A percentile compares a stretch with the other conserved stretches of the same genome.
Conservation (phyloP, 129 eudicot genomes). For the Pseudognaphalium luteoalbum region DNA sequence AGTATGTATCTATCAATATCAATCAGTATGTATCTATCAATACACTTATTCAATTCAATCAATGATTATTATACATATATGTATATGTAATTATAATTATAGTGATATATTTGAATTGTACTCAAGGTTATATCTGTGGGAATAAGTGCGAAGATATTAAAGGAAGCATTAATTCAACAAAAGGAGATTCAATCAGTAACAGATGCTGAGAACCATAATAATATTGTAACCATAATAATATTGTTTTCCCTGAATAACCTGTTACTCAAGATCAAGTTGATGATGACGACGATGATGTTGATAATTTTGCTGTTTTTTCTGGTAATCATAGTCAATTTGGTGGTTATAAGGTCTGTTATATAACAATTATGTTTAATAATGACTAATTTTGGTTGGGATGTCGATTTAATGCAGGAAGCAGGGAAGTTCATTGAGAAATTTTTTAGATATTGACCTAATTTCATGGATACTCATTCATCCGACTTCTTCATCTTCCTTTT, state of each 20-base stretch:
- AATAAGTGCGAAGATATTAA: conserved; percentile 79
- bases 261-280: conserved; percentile 34
- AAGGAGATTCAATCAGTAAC: conserved; percentile 75
- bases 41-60: not conserved
- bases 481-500: too few relatives aligned
- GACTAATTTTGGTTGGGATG: too few relatives aligned
- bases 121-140: conserved; percentile 58
- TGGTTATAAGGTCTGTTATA: conserved; percentile 55
- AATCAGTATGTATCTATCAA: too few relatives aligned
- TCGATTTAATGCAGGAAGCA: too few relatives aligned
- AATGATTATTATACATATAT: not conserved
- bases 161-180: conserved; percentile 81
- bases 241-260: conserved; percentile 38
- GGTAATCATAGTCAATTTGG: conserved; percentile 75
- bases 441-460: too few relatives aligned
- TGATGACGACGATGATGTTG: conserved; percentile 74
- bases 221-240: too few relatives aligned
- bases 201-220: conserved; percentile 43
- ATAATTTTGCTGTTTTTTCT: conserved; percentile 67
- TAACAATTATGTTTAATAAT: too few relatives aligned
- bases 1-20: conserved; percentile 29
- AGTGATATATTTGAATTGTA: not conserved
- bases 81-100: not conserved
- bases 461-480: too few relatives aligned
- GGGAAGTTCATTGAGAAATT: too few relatives aligned